Conservation (phyloP, 805 yeast species). For the Yamadazyma akitaensis region DNA sequence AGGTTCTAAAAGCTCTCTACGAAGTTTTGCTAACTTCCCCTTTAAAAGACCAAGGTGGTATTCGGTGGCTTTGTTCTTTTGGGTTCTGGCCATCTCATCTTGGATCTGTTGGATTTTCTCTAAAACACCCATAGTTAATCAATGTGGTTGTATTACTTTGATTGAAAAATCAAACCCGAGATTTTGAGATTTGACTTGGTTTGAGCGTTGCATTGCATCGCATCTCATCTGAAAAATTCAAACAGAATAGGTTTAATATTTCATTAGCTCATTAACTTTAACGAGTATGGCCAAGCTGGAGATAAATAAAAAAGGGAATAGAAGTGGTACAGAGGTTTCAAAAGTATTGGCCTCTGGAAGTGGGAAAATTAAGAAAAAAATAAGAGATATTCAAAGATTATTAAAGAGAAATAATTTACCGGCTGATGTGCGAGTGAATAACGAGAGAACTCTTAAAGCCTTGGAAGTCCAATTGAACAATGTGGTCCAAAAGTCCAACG, state of each 20-base stretch:
- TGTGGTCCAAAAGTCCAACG: slow-evolving; percentile 42
- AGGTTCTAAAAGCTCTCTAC: slow-evolving; percentile 90
- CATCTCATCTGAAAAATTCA: slow-evolving; percentile 5
- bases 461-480: slow-evolving; percentile 54
- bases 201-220: neutral
- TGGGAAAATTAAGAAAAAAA: slow-evolving; percentile 72
- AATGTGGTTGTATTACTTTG: neutral
- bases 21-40: slow-evolving; percentile 89
- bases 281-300: neutral
- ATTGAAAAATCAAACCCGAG: neutral
- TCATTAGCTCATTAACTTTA: neutral
- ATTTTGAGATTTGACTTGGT: neutral
- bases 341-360: slow-evolving; percentile 31
- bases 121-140: slow-evolving; percentile 24
- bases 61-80: slow-evolving; percentile 96
- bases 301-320: slow-evolving; percentile 1
- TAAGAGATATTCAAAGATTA: slow-evolving; percentile 79
- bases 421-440: slow-evolving; percentile 61
- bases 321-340: slow-evolving; percentile 20
- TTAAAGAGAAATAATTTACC: slow-evolving; percentile 53
- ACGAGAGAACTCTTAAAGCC: slow-evolving; percentile 73
- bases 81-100: slow-evolving; percentile 91
- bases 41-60: slow-evolving; percentile 91
- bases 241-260: neutral
- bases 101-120: slow-evolving; percentile 88